A percentile compares a stretch with the other conserved stretches of the same genome.
These are phyloP conservation scores for Rhodotorula toruloides DNA, from an alignment of 768 basidiomycete genomes.

Conservation along the genomic window DNA sequence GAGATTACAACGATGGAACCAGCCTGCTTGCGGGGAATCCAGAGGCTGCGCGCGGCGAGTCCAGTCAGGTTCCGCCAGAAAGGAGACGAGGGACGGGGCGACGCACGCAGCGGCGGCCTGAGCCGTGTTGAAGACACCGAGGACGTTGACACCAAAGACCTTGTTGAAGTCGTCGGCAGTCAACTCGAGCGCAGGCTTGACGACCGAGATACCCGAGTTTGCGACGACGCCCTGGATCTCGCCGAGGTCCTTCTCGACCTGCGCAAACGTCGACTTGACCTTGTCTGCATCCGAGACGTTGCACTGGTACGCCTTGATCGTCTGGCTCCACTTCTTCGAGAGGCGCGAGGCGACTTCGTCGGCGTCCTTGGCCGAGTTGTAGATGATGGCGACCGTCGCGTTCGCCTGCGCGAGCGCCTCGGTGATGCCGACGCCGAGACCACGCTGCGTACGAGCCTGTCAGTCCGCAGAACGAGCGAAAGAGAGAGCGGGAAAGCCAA, in stretches of 20 bases:
- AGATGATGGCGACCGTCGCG: slow-evolving; percentile 60
- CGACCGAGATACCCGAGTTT: slow-evolving; percentile 57
- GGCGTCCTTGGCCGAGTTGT: slow-evolving; percentile 46
- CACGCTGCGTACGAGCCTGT: slow-evolving; percentile 44
- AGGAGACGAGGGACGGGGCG: slow-evolving; percentile 25
- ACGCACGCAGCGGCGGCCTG: slow-evolving; percentile 60
- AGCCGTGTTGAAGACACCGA: slow-evolving; percentile 62
- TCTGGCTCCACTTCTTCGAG: slow-evolving; percentile 51
- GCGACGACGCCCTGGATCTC: slow-evolving; percentile 53
- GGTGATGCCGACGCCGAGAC: slow-evolving; percentile 59
- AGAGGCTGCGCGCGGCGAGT: slow-evolving; percentile 10
- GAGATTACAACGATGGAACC: slow-evolving; percentile 63
- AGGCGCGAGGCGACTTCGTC: slow-evolving; percentile 51
- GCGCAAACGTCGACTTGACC: slow-evolving; percentile 49
- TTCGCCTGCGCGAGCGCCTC: slow-evolving; percentile 57
- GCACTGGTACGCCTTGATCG: slow-evolving; percentile 58
- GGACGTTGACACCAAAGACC: slow-evolving; percentile 60
- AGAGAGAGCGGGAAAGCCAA: background rate
- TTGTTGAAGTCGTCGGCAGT: slow-evolving; percentile 55
- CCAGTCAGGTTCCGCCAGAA: slow-evolving; percentile 34
- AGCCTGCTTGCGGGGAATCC: slow-evolving; percentile 42
- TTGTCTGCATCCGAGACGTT: slow-evolving; percentile 56
- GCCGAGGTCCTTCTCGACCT: slow-evolving; percentile 55
- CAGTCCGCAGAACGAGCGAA: too few species aligned
- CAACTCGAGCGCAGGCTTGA: slow-evolving; percentile 61